These are phyloP conservation scores for Trametes pubescens DNA, from an alignment of 1,284 basidiomycete species.

Conservation along the genomic window DNA sequence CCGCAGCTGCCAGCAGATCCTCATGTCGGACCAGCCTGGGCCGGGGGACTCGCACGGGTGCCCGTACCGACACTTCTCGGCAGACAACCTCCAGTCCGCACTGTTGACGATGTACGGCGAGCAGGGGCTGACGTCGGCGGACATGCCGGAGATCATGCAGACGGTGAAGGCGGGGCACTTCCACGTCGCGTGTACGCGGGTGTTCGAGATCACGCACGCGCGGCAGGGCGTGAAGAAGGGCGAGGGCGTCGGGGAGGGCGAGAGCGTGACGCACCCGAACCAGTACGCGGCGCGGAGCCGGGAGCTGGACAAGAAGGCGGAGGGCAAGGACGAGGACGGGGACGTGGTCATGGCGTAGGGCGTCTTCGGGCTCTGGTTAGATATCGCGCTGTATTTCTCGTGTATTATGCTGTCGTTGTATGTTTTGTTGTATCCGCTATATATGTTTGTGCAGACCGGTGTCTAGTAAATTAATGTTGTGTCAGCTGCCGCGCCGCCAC, in stretches of 20 bases:
- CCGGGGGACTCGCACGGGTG: constrained; percentile 88
- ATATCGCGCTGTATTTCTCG: constrained; percentile 8
- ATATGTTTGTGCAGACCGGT: neutral
- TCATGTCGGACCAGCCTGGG: constrained; percentile 80
- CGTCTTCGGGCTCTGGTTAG: constrained; percentile 3
- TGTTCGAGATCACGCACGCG: constrained; percentile 94
- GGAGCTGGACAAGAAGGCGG: constrained; percentile 62
- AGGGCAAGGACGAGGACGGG: constrained; percentile 41
- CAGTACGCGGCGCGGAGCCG: constrained; percentile 79
- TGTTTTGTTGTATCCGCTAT: constrained; percentile 13
- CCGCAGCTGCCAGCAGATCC: constrained; percentile 88
- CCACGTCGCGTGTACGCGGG: constrained; percentile 96
- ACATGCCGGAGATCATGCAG: constrained; percentile 89
- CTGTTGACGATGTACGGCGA: constrained; percentile 80
- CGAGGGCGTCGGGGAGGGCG: constrained; percentile 88
- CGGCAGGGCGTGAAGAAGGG: constrained; percentile 83
- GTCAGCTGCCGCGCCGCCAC: too few relatives aligned
- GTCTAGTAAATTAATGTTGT: too few relatives aligned
- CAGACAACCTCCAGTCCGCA: constrained; percentile 85
- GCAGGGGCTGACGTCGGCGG: constrained; percentile 65
- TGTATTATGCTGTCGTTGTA: constrained; percentile 24
- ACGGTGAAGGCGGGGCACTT: constrained; percentile 87
- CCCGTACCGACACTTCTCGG: constrained; percentile 92
- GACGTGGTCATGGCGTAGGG: constrained; percentile 44
- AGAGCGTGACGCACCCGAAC: constrained; percentile 96